A percentile compares a stretch with the other conserved stretches of the same genome.
These are phyloP conservation scores for Blastosporella zonata DNA, from an alignment of 1,284 basidiomycete genomes.

Conservation along the genomic window DNA sequence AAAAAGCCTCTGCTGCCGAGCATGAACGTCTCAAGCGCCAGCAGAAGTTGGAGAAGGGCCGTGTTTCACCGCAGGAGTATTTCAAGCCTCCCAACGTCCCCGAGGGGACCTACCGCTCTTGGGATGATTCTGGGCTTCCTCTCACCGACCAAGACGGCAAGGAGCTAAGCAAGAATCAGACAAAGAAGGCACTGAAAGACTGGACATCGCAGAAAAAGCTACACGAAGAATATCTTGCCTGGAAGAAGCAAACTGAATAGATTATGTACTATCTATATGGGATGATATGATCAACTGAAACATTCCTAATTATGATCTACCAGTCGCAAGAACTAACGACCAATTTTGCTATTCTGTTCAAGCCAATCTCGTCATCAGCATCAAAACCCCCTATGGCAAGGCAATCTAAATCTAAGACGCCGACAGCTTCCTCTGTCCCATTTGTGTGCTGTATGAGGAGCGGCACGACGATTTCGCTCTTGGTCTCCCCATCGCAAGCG, in stretches of 20 bases:
- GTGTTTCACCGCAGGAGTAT: slow-evolving; percentile 71
- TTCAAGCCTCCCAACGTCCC: slow-evolving; percentile 82
- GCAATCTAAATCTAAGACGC: slow-evolving; percentile 86
- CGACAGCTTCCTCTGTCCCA: slow-evolving; percentile 45
- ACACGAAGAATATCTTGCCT: slow-evolving; percentile 73
- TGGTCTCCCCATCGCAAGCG: slow-evolving; percentile 83
- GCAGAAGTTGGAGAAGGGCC: slow-evolving; percentile 86
- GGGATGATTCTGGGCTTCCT: slow-evolving; percentile 86
- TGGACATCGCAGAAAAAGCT: slow-evolving; percentile 75
- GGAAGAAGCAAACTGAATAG: slow-evolving; percentile 38
- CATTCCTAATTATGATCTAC: slow-evolving; percentile 22
- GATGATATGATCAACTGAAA: slow-evolving; percentile 1
- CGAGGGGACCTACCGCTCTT: slow-evolving; percentile 69
- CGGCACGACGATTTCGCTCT: slow-evolving; percentile 84
- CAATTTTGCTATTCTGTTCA: slow-evolving; percentile 71
- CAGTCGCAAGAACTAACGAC: slow-evolving; percentile 41
- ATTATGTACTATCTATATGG: slow-evolving; percentile 1
- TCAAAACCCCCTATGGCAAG: slow-evolving; percentile 70
- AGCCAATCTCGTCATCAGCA: slow-evolving; percentile 67
- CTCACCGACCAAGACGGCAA: slow-evolving; percentile 81
- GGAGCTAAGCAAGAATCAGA: slow-evolving; percentile 80
- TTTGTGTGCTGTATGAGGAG: slow-evolving; percentile 44
- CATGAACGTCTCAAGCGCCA: slow-evolving; percentile 76
- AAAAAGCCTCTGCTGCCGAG: slow-evolving; percentile 75
- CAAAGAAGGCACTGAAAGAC: slow-evolving; percentile 83